Percentiles rank a stretch among this genome's conserved stretches.
phyloP scores from a whole-genome alignment of 108 stramenopile genomes.

The Schizochytrium sp. region DNA sequence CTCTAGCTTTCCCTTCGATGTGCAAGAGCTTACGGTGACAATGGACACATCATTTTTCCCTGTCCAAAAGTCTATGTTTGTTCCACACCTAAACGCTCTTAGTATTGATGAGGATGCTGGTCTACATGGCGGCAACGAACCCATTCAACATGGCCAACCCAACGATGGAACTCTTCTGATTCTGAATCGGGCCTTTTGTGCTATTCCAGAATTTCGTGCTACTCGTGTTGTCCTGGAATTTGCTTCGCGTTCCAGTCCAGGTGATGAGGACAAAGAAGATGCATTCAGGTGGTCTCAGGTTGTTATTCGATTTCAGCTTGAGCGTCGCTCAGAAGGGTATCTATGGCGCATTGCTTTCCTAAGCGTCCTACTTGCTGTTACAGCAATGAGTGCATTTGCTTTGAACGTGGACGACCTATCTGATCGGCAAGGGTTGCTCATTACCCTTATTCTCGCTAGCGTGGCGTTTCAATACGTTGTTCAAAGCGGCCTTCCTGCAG shows the following conservation, averaged over 20 bases:
- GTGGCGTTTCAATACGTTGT: slow-evolving; percentile 44
- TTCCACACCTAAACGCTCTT: slow-evolving; percentile 7
- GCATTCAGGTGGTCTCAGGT: slow-evolving; percentile 51
- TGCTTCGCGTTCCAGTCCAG: slow-evolving; percentile 23
- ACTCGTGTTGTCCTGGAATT: slow-evolving; percentile 36
- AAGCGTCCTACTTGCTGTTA: slow-evolving; percentile 28
- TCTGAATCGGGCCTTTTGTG: slow-evolving; percentile 38
- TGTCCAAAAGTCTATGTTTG: slow-evolving; percentile 56
- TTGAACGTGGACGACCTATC: slow-evolving; percentile 25
- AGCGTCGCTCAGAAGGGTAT: slow-evolving; percentile 23
- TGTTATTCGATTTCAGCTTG: slow-evolving; percentile 43
- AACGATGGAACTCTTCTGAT: background rate
- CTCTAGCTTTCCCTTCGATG: slow-evolving; percentile 43
- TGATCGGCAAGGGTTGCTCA: background rate
- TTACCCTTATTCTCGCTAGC: slow-evolving; percentile 37
- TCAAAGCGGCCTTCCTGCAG: background rate
- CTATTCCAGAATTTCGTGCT: slow-evolving; percentile 26
- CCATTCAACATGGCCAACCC: background rate
- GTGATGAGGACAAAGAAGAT: slow-evolving; percentile 38
- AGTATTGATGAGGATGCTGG: background rate
- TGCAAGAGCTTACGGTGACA: slow-evolving; percentile 38
- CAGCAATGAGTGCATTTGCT: slow-evolving; percentile 11
- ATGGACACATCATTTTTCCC: slow-evolving; percentile 55
- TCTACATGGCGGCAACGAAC: background rate
- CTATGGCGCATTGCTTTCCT: slow-evolving; percentile 60